Conservation (phyloP, 139 green algal genomes). For the Tetradesmus lagerheimii region DNA sequence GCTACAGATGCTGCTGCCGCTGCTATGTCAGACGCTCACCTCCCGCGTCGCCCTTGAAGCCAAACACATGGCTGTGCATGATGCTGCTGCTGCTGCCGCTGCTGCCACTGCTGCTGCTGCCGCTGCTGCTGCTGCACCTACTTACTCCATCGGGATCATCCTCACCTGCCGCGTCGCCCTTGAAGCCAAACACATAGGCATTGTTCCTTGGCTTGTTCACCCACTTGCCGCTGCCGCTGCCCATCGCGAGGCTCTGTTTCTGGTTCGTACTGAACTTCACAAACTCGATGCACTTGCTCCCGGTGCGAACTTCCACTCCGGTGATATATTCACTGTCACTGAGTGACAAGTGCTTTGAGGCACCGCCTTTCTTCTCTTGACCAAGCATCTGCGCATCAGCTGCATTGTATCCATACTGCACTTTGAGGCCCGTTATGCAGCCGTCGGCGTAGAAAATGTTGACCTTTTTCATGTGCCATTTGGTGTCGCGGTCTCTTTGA, state of each 20-base stretch:
- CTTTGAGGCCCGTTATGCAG: conserved; percentile 6
- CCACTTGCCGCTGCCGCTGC: background rate
- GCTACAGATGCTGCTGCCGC: too few relatives aligned
- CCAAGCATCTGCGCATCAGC: background rate
- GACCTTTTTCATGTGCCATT: conserved; percentile 12
- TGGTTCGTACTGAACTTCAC: conserved; percentile 10
- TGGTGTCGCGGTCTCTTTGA: background rate
- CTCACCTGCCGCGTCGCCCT: background rate
- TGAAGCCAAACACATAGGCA: conserved; percentile 23
- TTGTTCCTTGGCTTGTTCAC: background rate
- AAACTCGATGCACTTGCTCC: conserved; percentile 18
- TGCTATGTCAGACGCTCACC: background rate
- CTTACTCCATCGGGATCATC: too few relatives aligned
- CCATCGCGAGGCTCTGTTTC: background rate
- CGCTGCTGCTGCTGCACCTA: background rate
- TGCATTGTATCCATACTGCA: conserved; percentile 8
- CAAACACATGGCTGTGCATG: background rate
- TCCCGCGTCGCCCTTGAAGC: background rate
- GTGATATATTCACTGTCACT: conserved; percentile 14
- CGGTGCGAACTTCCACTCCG: background rate
- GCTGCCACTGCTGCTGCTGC: background rate
- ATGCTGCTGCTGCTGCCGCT: background rate
- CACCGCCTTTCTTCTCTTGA: background rate
- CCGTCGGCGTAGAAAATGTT: background rate
- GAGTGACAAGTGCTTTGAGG: background rate